These are phyloP conservation scores for Porphyrellus sp. DNA, from an alignment of 1,284 basidiomycete genomes.

Conservation along the genomic window DNA sequence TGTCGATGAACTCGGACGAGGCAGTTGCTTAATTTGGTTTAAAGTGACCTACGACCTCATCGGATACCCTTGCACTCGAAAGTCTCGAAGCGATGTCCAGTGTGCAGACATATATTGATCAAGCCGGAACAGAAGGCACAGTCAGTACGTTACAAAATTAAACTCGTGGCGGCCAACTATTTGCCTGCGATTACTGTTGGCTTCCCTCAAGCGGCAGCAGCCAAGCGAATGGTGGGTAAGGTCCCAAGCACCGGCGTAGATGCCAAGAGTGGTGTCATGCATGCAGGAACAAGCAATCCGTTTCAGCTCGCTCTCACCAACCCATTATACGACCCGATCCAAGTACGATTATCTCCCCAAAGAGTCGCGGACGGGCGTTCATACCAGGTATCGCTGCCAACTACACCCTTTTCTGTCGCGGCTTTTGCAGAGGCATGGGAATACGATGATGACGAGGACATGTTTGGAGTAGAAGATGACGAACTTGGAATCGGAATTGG, in stretches of 20 bases:
- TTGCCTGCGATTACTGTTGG: conserved; percentile 82
- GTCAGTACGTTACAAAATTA: conserved; percentile 94
- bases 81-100: conserved; percentile 91
- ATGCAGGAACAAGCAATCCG: conserved; percentile 75
- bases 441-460: conserved; percentile 88
- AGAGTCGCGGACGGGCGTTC: conserved; percentile 42
- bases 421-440: conserved; percentile 95
- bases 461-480: conserved; percentile 73
- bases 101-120: conserved; percentile 93
- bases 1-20: not conserved
- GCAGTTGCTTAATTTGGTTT: conserved; percentile 5
- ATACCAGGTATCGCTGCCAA: conserved; percentile 76
- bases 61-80: conserved; percentile 92
- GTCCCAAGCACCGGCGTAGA: conserved; percentile 42
- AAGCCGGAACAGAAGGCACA: conserved; percentile 97
- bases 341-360: conserved; percentile 77
- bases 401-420: conserved; percentile 73
- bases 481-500: conserved; percentile 44
- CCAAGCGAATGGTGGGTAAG: conserved; percentile 49
- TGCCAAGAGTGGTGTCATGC: conserved; percentile 46
- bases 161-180: conserved; percentile 91
- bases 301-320: conserved; percentile 91
- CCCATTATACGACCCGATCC: conserved; percentile 91
- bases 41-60: conserved; percentile 80
- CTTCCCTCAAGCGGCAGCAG: conserved; percentile 54